Evolutionary conservation across 345 rosid species (phyloP).

Genomic region (Ceriops tagal): DNA sequence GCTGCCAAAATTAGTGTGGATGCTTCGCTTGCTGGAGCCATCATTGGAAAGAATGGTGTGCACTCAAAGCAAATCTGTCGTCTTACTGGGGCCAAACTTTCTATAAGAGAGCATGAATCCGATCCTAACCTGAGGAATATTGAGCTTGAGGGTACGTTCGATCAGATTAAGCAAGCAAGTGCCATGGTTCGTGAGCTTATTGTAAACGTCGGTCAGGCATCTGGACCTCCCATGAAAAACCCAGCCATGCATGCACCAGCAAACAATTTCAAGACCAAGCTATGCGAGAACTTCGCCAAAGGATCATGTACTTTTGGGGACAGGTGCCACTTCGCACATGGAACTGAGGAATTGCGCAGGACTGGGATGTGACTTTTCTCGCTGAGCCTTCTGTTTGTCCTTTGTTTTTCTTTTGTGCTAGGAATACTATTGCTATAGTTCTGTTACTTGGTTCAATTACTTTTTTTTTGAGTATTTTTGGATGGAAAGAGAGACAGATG

Average conservation of each 20-base stretch:
- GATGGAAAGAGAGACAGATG: slow-evolving; percentile 5
- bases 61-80: slow-evolving; percentile 89
- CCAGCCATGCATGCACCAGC: slow-evolving; percentile 19
- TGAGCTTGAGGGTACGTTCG: slow-evolving; percentile 91
- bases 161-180: slow-evolving; percentile 96
- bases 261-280: slow-evolving; percentile 75
- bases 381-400: not conserved
- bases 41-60: slow-evolving; percentile 90
- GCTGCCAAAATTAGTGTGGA: slow-evolving; percentile 91
- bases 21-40: slow-evolving; percentile 87
- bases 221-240: slow-evolving; percentile 34
- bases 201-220: slow-evolving; percentile 45
- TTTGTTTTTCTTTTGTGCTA: not conserved
- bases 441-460: slow-evolving; percentile 5
- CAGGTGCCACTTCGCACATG: slow-evolving; percentile 91
- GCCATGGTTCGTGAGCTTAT: slow-evolving; percentile 90
- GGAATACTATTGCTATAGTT: not conserved
- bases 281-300: slow-evolving; percentile 70
- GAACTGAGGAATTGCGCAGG: slow-evolving; percentile 62
- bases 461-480: slow-evolving; percentile 2
- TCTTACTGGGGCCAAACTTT: slow-evolving; percentile 80
- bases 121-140: slow-evolving; percentile 83
- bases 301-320: slow-evolving; percentile 88
- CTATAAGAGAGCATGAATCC: slow-evolving; percentile 76
- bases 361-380: slow-evolving; percentile 15